Base-by-base conservation (phyloP, 495 filamentous ascomycete genomes). In the Platismatia glauca region DNA sequence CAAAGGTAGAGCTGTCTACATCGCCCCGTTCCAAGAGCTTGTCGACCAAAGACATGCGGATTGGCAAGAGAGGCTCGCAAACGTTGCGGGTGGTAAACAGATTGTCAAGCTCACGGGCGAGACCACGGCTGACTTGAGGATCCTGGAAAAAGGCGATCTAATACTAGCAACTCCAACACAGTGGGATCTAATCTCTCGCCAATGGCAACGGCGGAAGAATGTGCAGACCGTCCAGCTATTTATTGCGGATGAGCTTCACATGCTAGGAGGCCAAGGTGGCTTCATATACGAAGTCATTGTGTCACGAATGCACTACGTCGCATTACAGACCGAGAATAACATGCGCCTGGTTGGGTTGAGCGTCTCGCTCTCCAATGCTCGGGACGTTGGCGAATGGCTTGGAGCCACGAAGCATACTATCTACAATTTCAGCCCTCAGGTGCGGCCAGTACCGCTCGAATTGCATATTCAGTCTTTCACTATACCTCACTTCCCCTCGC, bases 381-480 rank as follows among this genome's bases (percentile, higher is more conserved):
- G 92, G 48, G 94, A 97, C 71, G 83, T 97, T 63, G 92, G 95
- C 52, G 95, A 97, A 74, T 99, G 94, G 94, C 95, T 97, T 67
- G 95, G 95, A 62, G 95, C 94, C n/a, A 93, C 85, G 63, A 97
- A 96, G 78, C 95, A 99, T 71, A 95, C 90, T 39, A 95, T 96
- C 62, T 97, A 89, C 80, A 99, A 97, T 75, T 99, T 99, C 80
- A 96, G 90, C 69, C 94, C 94, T 5, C 85, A 92, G 69, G 84
- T 91, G 61, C 86, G 94, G 29, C 86, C 90, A 7, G 83, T 95
- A 3, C 92, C 92, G 3, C 74, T 99, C 44, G 94, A 97, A 69
- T 85, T 99, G 39, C 90, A 96, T 69, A 89, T 99, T 56, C 94
- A 99, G 72, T 95, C 91, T 3, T 99, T 90, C 75, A 88, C 86